Conservation (phyloP, 2,329 filamentous ascomycete species). For the Xylariaceae sp. region DNA sequence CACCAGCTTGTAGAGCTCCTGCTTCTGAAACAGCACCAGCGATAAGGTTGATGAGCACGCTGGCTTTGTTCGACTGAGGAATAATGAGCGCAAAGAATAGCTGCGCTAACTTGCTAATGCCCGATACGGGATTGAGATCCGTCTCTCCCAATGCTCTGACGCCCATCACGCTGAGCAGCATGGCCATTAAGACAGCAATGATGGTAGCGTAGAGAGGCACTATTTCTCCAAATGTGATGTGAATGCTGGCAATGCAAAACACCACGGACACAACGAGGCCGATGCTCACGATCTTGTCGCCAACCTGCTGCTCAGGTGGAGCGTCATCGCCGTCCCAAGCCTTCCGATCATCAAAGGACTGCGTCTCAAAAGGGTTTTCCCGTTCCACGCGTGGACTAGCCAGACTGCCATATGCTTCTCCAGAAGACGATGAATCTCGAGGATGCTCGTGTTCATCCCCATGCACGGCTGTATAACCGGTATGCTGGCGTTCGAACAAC, state of each 20-base stretch:
- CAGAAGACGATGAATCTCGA: conserved; percentile 10
- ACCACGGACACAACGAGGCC: conserved; percentile 72
- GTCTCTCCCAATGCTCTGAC: conserved; percentile 72
- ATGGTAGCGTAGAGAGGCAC: conserved; percentile 75
- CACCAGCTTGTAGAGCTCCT: conserved; percentile 88
- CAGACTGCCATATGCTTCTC: conserved; percentile 8
- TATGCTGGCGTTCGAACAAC: conserved; percentile 19
- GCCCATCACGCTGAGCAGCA: conserved; percentile 72
- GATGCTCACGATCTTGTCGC: conserved; percentile 65
- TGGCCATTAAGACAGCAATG: conserved; percentile 77
- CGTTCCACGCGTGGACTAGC: conserved; percentile 19
- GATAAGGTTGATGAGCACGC: conserved; percentile 91
- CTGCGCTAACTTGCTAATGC: conserved; percentile 94
- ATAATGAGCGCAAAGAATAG: conserved; percentile 91
- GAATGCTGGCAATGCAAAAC: conserved; percentile 77
- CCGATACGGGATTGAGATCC: conserved; percentile 92
- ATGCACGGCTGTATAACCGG: conserved; percentile 23
- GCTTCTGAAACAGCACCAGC: conserved; percentile 84
- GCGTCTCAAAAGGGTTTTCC: conserved; percentile 22
- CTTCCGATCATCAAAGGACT: conserved; percentile 16
- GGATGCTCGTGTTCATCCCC: conserved; percentile 20
- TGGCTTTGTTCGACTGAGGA: conserved; percentile 72
- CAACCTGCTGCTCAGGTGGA: conserved; percentile 76
- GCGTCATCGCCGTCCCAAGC: conserved; percentile 67
- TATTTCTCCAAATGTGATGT: conserved; percentile 75